Base-by-base conservation (phyloP, 2,329 filamentous ascomycete species). In the Colletotrichum navitas region DNA sequence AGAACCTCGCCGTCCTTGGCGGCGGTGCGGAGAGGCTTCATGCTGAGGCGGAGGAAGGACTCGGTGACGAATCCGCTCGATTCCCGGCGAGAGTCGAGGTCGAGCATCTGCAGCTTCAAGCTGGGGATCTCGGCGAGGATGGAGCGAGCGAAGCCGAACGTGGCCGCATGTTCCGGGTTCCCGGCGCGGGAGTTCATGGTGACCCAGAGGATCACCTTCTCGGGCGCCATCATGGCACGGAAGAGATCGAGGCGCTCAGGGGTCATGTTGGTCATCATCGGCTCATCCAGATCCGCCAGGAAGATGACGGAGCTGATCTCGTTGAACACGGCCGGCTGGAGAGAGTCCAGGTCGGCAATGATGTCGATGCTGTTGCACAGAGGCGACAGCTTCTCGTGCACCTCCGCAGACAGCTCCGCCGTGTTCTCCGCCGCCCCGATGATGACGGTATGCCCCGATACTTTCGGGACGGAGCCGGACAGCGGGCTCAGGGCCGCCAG, bases 231-330 rank as follows among this genome's bases (percentile, higher is more conserved):
- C 14, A 78, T 29, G 5, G 32, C 66, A 39, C 60, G 77, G 74
- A 49, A 77, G 16, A 32, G 66, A 66, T 32, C 73, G 63, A 68
- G 77, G 1, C 72, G 74, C 6, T 62, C 63, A 78, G 83, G 55
- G 0, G 76, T 71, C 41, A 86, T 77, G 29, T 81, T 79, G 7
- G 77, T 76, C 24, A 81, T 75, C 24, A 81, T 75, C 10, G 74
- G 66, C 41, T 73, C 67, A 16, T 78, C 75, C 43, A 74, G 39
- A 36, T 74, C 71, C 4, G 68, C 62, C 18, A 74, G 64, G 56
- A 69, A 72, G 21, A 74, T 26, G 49, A 74, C 63, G 0, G 66
- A 72, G 0, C 73, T 47, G 2, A 80, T 58, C 3, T 74, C 62
- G 26, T 72, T 63, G 34, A 72, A 72, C 7, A 68, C 61, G 14